phyloP scores from a whole-genome alignment of 768 basidiomycete species.

The Hemileccinum rubropunctum region DNA sequence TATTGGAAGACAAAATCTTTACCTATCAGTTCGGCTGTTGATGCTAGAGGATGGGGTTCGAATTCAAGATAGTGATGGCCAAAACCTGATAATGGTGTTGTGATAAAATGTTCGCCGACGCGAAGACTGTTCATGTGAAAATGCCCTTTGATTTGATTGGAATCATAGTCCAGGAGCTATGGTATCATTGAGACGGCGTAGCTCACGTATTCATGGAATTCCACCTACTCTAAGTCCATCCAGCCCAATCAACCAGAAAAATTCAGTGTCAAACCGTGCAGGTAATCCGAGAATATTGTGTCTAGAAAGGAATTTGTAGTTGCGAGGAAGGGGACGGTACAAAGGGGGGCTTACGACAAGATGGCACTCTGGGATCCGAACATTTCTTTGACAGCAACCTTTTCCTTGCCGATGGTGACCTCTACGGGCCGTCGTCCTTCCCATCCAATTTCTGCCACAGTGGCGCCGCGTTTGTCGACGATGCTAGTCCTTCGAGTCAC shows the following conservation, averaged over 20 bases:
- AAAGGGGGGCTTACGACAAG: constrained; percentile 43
- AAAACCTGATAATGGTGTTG: constrained; percentile 50
- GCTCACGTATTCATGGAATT: neutral
- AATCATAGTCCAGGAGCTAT: constrained; percentile 54
- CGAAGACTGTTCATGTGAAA: constrained; percentile 51
- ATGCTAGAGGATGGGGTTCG: constrained; percentile 43
- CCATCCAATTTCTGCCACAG: constrained; percentile 52
- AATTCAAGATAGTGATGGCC: constrained; percentile 62
- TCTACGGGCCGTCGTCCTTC: constrained; percentile 49
- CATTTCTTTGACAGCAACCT: constrained; percentile 49
- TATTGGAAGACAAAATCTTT: neutral
- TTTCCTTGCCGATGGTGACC: constrained; percentile 49
- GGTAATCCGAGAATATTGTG: constrained; percentile 59
- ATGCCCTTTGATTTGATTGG: constrained; percentile 46
- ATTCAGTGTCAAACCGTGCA: constrained; percentile 61
- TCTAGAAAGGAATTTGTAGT: constrained; percentile 28
- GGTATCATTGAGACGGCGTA: constrained; percentile 1
- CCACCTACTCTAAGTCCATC: constrained; percentile 49
- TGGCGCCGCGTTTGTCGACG: constrained; percentile 38
- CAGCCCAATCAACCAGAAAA: constrained; percentile 57
- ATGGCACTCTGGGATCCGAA: constrained; percentile 55
- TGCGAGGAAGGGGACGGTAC: neutral
- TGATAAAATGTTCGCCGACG: constrained; percentile 42
- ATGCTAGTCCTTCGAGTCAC: constrained; percentile 43
- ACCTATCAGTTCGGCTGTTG: constrained; percentile 55